Base-by-base conservation (phyloP, 176 grass and related monocot species). In the Lolium perenne region DNA sequence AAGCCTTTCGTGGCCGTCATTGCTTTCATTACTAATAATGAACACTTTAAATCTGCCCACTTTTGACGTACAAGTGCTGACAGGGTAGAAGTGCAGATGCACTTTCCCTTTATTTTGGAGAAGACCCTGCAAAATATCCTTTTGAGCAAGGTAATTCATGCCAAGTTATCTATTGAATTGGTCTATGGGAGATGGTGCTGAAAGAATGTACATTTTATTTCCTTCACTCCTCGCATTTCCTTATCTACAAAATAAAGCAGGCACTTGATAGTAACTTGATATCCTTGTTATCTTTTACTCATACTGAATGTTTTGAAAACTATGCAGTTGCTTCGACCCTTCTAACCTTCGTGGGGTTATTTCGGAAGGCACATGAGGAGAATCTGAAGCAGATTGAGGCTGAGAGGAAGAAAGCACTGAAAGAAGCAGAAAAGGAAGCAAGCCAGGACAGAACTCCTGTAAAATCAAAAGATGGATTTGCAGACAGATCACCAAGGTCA, bases 41-140 rank as follows among this genome's bases (percentile, higher is more conserved):
- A 70, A 40, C 61, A 40, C 15, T 83, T 93, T 51, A 71, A 35
- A 85, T 14, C 51, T 41, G 7, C 4, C 29, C 40, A 17, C 46
- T 83, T 79, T 86, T 88, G 88, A 88, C 55, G 48, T 68, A 59
- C 80, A 20, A 70, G 72, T 87, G 18, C 55, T 89, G 85, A 80
- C 88, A 98, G 96, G 93, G 90, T 66, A 95, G 81, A 94, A 94
- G 85, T 89, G 96, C 93, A 75, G 93, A 92, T 87, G 90, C 86
- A 41, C 87, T 98, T 80, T 86, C 92, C 9, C 49, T 88, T 78
- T 98, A 98, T 84, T 98, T 98, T 82, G 96, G 93, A 79, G 96
- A 98, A 91, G 93, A 98, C 69, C 95, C 95, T 80, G 87, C 95
- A 72, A 92, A 93, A 71, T 94, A 83, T 82, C 92, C 96, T 63